phyloP scores from a whole-genome alignment of 305 asterid species.

The Andrographis paniculata region DNA sequence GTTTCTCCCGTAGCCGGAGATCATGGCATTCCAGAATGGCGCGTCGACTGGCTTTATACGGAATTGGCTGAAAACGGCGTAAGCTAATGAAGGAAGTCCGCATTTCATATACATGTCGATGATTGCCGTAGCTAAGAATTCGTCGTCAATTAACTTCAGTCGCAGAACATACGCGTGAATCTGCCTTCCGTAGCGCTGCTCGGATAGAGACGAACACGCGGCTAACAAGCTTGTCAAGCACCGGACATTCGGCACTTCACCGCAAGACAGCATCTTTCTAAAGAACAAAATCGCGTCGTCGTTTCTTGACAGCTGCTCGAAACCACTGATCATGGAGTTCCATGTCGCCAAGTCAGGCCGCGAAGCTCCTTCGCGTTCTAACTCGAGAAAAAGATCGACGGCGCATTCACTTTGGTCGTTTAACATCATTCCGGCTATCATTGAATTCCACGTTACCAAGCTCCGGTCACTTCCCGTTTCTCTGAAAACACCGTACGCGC shows the following conservation, averaged over 20 bases:
- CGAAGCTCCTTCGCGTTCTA: slow-evolving; percentile 40
- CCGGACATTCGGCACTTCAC: slow-evolving; percentile 34
- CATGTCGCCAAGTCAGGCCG: slow-evolving; percentile 65
- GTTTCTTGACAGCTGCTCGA: slow-evolving; percentile 38
- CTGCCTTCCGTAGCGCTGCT: slow-evolving; percentile 42
- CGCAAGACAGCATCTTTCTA: slow-evolving; percentile 49
- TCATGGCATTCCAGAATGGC: slow-evolving; percentile 92
- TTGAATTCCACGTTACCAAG: slow-evolving; percentile 72
- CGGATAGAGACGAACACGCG: slow-evolving; percentile 50
- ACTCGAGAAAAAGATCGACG: slow-evolving; percentile 35
- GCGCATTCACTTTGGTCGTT: slow-evolving; percentile 49
- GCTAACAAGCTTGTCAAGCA: slow-evolving; percentile 61
- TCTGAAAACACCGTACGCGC: slow-evolving; percentile 46
- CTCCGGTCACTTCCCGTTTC: slow-evolving; percentile 47
- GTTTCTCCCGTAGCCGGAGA: slow-evolving; percentile 76
- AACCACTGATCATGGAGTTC: slow-evolving; percentile 84
- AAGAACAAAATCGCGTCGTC: slow-evolving; percentile 57
- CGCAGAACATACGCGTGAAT: slow-evolving; percentile 62
- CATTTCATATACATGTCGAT: slow-evolving; percentile 91
- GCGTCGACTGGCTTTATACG: slow-evolving; percentile 49
- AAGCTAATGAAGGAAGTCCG: slow-evolving; percentile 44
- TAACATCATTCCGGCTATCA: slow-evolving; percentile 79
- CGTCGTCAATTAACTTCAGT: slow-evolving; percentile 29
- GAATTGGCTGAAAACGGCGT: slow-evolving; percentile 38
- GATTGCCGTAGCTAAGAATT: slow-evolving; percentile 52